Percentiles rank a stretch among this genome's conserved stretches.
phyloP scores from a whole-genome alignment of 2,329 filamentous ascomycete genomes.

The Fusarium brevicatenulatum region DNA sequence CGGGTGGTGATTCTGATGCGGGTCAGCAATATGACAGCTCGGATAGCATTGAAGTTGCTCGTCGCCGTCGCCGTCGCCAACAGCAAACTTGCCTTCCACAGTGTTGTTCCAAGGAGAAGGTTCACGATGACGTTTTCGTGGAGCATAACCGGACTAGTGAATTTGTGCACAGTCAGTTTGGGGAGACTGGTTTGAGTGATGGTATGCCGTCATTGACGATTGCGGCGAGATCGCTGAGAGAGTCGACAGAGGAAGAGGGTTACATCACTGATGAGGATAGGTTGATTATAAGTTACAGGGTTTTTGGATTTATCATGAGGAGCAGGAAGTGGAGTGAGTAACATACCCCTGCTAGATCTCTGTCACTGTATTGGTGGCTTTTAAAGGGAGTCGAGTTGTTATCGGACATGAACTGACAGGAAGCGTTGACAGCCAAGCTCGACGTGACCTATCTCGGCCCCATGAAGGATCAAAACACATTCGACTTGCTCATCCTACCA shows the following conservation, averaged over 20 bases:
- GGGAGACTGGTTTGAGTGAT: neutral
- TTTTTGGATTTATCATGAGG: neutral
- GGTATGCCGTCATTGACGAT: neutral
- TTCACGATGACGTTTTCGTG: neutral
- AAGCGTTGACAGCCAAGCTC: rapidly evolving
- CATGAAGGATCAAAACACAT: neutral
- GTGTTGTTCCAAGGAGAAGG: neutral
- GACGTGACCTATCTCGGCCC: neutral
- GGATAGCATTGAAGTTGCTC: no score
- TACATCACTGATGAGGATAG: neutral
- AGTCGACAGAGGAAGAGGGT: neutral
- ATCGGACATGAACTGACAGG: neutral
- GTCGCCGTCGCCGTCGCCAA: no score
- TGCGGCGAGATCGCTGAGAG: neutral
- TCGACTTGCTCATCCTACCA: rapidly evolving
- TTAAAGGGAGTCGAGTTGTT: rapidly evolving
- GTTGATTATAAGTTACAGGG: neutral
- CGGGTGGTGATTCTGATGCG: neutral
- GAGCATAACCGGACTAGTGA: neutral
- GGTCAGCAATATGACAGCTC: no score
- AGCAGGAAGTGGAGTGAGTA: neutral
- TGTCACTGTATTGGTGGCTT: no score
- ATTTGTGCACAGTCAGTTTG: neutral
- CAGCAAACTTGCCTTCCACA: neutral
- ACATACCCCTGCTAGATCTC: neutral